phyloP scores from a whole-genome alignment of 164 flowering plant species.

The Echeveria elegans region DNA sequence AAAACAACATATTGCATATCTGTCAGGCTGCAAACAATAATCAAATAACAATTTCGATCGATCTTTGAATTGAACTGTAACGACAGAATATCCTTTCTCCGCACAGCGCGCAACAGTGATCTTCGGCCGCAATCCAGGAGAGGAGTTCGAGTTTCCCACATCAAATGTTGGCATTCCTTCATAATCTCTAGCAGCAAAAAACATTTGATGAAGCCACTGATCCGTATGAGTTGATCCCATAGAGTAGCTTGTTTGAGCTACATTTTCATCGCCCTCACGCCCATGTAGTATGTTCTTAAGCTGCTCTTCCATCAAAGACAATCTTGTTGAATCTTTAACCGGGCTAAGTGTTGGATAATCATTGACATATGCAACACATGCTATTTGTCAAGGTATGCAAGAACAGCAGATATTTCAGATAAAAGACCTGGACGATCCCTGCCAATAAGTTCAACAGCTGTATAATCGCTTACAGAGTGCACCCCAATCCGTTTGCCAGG shows the following conservation, averaged over 20 bases:
- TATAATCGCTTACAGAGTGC: constrained; percentile 58
- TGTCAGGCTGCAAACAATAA: constrained; percentile 76
- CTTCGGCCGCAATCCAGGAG: constrained; percentile 30
- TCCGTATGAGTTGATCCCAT: constrained; percentile 64
- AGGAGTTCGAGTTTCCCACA: constrained; percentile 18
- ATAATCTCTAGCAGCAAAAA: constrained; percentile 73
- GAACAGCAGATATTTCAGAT: constrained; percentile 77
- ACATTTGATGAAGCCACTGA: constrained; percentile 77
- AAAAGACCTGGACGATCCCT: constrained; percentile 86
- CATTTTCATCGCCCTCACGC: constrained; percentile 39
- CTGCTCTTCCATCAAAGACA: constrained; percentile 62
- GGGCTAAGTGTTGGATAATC: constrained; percentile 40
- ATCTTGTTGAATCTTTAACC: constrained; percentile 45
- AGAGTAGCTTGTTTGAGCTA: constrained; percentile 49
- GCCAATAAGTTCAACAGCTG: constrained; percentile 71
- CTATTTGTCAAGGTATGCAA: constrained; percentile 60
- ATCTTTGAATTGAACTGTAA: constrained; percentile 61
- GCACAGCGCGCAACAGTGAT: constrained; percentile 56
- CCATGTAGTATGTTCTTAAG: constrained; percentile 60
- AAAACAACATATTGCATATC: constrained; percentile 92
- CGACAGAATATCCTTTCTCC: constrained; percentile 74
- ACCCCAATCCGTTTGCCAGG: constrained; percentile 54
- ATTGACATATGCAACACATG: constrained; percentile 64
- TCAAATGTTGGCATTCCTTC: constrained; percentile 34
- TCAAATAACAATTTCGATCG: constrained; percentile 76